Evolutionary conservation across 352 stramenopile genomes (phyloP), one percentile per base, ranked within the genome.

Genomic region (Pythium phragmiticola): DNA sequence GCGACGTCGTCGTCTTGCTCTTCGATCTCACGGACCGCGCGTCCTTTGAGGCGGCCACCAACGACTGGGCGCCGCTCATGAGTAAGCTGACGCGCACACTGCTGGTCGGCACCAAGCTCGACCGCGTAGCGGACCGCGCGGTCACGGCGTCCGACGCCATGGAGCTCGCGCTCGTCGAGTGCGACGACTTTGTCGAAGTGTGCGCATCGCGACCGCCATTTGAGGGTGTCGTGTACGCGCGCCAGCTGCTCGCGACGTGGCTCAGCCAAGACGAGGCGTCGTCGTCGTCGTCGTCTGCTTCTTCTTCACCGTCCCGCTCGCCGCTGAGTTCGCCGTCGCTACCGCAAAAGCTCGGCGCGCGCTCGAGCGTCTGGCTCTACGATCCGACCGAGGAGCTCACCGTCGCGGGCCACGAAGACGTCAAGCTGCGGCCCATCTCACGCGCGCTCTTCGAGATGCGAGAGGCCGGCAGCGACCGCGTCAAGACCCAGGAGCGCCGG

Each of bases 1-100:
- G 46, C 21, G 61, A 71, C 26, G 66, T 84, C 11, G 46, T 86
- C 21, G 67, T 89, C 43, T 55, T 90, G 9, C 58, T 99, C 23
- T 99, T 99, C 78, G 96, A 99, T 73, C 90, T 99, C 33, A 99
- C 96, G 47, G 94, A 99, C 74, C 92, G 95, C 60, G 88, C 94
- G 56, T 98, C 94, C 17, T 99, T 99, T 80, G 60, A 72, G 0
- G 58, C 68, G 5, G 70, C 78, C n/a, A 48, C 78, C 7, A 34
- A 43, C 14, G 48, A 72, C 48, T 67, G 52, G 52, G 43, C 42
- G 3, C 37, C 34, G 48, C 26, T 60, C 14, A 16, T 41, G 3
- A 58, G 52, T 17, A 23, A 54, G 28, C 50, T 53, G 58, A 59
- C 11, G 19, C 53, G 3, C 34, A 42, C 39, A 36, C 39, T 65